Base-by-base conservation (phyloP, 768 basidiomycete genomes). In the Suillus americanus region DNA sequence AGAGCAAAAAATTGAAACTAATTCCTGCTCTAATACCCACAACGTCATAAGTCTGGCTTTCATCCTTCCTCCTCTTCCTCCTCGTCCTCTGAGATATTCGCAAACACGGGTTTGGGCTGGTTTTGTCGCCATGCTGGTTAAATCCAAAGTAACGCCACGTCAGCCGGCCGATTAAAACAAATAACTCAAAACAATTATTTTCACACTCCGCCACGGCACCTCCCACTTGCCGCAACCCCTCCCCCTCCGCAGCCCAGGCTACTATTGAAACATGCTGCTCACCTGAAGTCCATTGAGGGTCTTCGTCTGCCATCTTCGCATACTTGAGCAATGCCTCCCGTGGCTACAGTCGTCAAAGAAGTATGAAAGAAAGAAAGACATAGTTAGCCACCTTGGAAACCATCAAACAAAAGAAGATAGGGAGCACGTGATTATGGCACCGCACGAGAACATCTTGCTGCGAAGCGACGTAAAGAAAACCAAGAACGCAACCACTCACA, bases 281-380 rank as follows among this genome's bases (percentile, higher is more conserved):
- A 95, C 94, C 95, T 80, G 76, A 78, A 54, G 94, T 93, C 90
- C 91, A 95, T 71, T 87, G 85, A 61, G 91, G 94, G 74, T 97
- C 90, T 66, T 84, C 79, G 51, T 92, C 90, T 66, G 89, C 89
- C 64, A 78, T 74, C 20, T 89, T 79, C 40, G 97, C 97, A 70
- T 95, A 98, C 78, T 89, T 94, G 83, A 99, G 91, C 63, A 99
- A 80, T 4, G 97, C 97, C 79, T 97, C 96, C 66, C 97, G 90
- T 50, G 97, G 97, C 97, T 99, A 79, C 28, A 70, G 72, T 55
- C 70, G 67, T 66, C 68, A 70, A 71, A 48, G 62, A 73, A 68
- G 50, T 51, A 28, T 51, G 62, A 71, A 69, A 65, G 46, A 71
- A 69, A 64, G 46, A 69, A 60, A 60, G 65, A 68, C 64, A 63